These are phyloP conservation scores for Oryza meridionalis DNA, from an alignment of 176 grass and related monocot species.

Conservation along the genomic window DNA sequence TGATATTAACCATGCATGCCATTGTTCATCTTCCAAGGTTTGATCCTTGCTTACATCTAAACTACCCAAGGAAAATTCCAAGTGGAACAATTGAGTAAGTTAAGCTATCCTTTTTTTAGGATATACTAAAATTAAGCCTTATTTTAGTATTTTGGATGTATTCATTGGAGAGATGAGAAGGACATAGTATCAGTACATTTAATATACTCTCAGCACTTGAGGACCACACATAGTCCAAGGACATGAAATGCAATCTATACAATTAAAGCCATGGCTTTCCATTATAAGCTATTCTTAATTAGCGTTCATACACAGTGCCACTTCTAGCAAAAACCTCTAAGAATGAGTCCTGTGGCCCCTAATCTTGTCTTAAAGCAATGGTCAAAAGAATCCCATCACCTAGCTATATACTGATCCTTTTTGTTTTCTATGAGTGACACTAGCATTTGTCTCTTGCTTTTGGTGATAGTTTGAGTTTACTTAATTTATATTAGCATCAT, in stretches of 20 bases:
- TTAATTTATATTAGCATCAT: conserved; percentile 41
- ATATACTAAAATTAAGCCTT: neutral
- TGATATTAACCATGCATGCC: conserved; percentile 34
- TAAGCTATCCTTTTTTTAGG: conserved; percentile 6
- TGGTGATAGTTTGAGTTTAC: conserved; percentile 39
- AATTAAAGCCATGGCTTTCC: conserved; percentile 10
- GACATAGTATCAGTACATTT: conserved; percentile 2
- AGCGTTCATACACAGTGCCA: conserved; percentile 28
- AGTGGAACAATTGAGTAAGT: conserved; percentile 23
- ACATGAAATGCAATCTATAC: conserved; percentile 29
- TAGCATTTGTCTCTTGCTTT: conserved; percentile 57
- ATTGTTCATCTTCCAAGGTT: conserved; percentile 17
- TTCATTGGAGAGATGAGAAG: conserved; percentile 30
- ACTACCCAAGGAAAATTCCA: conserved; percentile 29
- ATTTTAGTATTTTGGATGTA: neutral
- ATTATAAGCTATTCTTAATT: conserved; percentile 42
- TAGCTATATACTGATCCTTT: conserved; percentile 35
- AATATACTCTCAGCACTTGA: conserved; percentile 31
- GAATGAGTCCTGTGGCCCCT: conserved; percentile 36
- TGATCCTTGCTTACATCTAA: conserved; percentile 5
- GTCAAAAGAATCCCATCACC: conserved; percentile 52
- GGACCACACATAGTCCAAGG: conserved; percentile 42
- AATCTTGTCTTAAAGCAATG: conserved; percentile 46
- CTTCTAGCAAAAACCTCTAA: conserved; percentile 40
- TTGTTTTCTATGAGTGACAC: conserved; percentile 59